Evolutionary conservation across 1,139 yeast genomes (phyloP).

Genomic region (Debaryomyces psychrophilus): DNA sequence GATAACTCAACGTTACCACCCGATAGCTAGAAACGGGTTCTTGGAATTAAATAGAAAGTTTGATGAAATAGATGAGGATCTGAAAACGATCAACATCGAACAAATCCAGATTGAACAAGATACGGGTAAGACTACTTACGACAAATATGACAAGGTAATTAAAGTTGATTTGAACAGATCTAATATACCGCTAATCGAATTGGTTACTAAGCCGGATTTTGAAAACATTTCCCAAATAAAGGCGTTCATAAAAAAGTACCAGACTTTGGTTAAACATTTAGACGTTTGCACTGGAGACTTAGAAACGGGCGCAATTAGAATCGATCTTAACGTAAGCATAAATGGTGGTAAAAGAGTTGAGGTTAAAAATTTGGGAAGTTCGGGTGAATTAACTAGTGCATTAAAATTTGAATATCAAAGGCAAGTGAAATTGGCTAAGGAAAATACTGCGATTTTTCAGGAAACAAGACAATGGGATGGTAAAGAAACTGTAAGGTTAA

Average conservation of each 20-base stretch:
- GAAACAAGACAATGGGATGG: constrained; percentile 98
- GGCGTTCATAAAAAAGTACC: constrained; percentile 80
- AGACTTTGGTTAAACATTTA: constrained; percentile 65
- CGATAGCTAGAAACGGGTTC: constrained; percentile 72
- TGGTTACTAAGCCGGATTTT: constrained; percentile 92
- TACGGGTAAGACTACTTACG: constrained; percentile 81
- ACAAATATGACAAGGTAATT: constrained; percentile 42
- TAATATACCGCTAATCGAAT: constrained; percentile 83
- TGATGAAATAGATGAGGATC: constrained; percentile 54
- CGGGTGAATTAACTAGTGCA: constrained; percentile 79
- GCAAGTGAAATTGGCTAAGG: constrained; percentile 51
- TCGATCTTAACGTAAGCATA: constrained; percentile 88
- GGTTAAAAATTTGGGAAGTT: constrained; percentile 83
- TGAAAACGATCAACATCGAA: constrained; percentile 53
- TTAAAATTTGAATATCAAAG: constrained; percentile 73
- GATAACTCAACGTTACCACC: constrained; percentile 85
- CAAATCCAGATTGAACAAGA: constrained; percentile 93
- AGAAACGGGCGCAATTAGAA: constrained; percentile 93
- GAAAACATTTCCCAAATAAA: constrained; percentile 67
- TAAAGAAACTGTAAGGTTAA: constrained; percentile 57
- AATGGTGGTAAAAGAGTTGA: constrained; percentile 76
- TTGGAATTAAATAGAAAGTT: constrained; percentile 49
- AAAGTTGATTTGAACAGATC: constrained; percentile 81
- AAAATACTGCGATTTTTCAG: constrained; percentile 43
- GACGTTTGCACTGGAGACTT: constrained; percentile 85